Conservation (phyloP, 176 grass and related monocot species). For the Eragrostis nindensis region DNA sequence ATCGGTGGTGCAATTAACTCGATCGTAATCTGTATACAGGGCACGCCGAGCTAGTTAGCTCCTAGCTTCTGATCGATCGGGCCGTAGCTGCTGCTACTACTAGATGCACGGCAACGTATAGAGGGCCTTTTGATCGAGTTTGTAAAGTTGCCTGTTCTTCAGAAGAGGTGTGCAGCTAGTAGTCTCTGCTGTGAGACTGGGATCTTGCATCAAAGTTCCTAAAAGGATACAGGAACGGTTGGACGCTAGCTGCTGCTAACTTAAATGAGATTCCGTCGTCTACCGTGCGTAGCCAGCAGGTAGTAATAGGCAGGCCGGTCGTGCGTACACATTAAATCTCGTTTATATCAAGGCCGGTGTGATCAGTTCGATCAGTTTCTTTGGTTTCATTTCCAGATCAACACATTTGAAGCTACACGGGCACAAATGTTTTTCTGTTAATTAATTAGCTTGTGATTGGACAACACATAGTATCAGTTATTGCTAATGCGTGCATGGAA, state of each 20-base stretch:
- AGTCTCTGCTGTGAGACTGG: not conserved
- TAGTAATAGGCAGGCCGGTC: conserved; percentile 8
- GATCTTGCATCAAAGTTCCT: conserved; percentile 33
- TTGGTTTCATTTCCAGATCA: not conserved
- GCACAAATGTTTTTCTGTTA: too few relatives aligned
- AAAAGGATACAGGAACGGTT: conserved; percentile 22
- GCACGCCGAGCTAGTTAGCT: not conserved
- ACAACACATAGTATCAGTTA: not conserved
- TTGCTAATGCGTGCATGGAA: conserved; percentile 2
- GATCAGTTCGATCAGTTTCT: not conserved
- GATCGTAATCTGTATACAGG: conserved; percentile 17
- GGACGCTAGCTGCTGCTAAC: conserved; percentile 16
- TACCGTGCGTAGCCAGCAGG: not conserved
- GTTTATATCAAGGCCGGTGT: not conserved
- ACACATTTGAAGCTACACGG: too few relatives aligned
- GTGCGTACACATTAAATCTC: not conserved
- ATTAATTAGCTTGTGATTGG: not conserved
- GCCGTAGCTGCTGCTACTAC: not conserved
- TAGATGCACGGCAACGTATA: not conserved
- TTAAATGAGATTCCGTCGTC: conserved; percentile 29
- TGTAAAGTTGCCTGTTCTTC: conserved; percentile 21
- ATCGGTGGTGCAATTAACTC: conserved; percentile 35
- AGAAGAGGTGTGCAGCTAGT: conserved; percentile 16
- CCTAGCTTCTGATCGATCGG: not conserved
- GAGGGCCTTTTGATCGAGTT: conserved; percentile 16